Evolutionary conservation across 2,329 filamentous ascomycete species (phyloP), one percentile per base, ranked within the genome.

Genomic region (Harringtonia aguacate): DNA sequence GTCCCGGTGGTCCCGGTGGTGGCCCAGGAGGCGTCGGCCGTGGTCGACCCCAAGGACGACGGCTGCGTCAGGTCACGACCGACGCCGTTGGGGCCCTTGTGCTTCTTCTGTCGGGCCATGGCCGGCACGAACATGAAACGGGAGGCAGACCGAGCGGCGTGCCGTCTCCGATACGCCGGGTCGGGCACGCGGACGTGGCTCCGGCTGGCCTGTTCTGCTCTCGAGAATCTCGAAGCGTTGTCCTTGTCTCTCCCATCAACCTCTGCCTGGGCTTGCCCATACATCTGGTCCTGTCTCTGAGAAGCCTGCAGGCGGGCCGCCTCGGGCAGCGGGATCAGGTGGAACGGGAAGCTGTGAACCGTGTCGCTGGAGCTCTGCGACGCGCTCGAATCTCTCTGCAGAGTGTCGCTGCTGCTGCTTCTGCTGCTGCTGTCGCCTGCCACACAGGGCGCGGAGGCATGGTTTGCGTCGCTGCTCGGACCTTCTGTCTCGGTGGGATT

Each of bases 241-340:
- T n/a, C n/a, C n/a, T n/a, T n/a, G n/a, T n/a, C n/a, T n/a, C n/a
- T n/a, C n/a, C n/a, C n/a, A n/a, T n/a, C n/a, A n/a, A n/a, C n/a
- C n/a, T n/a, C n/a, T n/a, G n/a, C n/a, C n/a, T n/a, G n/a, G n/a
- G n/a, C n/a, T n/a, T n/a, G n/a, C n/a, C n/a, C n/a, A n/a, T n/a
- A n/a, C n/a, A n/a, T 13, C 10, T 18, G 21, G 3, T 29, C 17
- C 9, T 12, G 28, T 6, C 48, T 35, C 40, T 46, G 15, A 9
- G 50, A 28, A 2, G 56, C 56, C 36, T 59, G 55, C 15, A 53
- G 51, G n/a, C 50, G 53, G 9, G 53, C 58, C 4, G 60, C 60
- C 36, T 62, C 58, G 2, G 52, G 43, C 2, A 61, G 48, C 4
- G 55, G 51, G 14, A 63, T 59, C 28, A 63, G 43, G 1, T 53